Conservation (phyloP, 2,329 filamentous ascomycete genomes). For the Cladosporium sp. region DNA sequence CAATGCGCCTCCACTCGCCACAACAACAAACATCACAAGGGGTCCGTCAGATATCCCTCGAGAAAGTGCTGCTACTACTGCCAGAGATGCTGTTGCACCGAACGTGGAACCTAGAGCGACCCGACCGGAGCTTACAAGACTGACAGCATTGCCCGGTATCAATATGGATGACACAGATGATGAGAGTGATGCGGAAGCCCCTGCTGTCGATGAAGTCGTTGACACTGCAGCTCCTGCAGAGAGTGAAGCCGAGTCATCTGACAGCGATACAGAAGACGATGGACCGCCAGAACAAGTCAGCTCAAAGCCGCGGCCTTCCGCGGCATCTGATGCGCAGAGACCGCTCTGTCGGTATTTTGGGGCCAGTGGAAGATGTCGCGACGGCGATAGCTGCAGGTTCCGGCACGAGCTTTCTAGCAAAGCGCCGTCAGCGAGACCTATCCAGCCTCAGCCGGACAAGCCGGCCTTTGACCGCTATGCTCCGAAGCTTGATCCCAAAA, state of each 20-base stretch:
- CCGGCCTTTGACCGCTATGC: conserved; percentile 16
- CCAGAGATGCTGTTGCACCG: not conserved
- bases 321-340: not conserved
- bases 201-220: not conserved
- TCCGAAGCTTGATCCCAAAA: conserved; percentile 17
- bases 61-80: no score
- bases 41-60: not conserved
- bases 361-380: conserved; percentile 29
- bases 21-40: no score
- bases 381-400: conserved; percentile 31
- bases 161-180: conserved; percentile 9
- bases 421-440: conserved; percentile 8
- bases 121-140: not conserved
- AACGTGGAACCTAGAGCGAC: not conserved
- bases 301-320: conserved; percentile 28
- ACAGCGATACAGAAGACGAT: conserved; percentile 30
- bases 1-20: not conserved
- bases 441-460: conserved; percentile 4
- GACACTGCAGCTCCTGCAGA: conserved; percentile 23
- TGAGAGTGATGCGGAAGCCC: not conserved
- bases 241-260: conserved; percentile 28
- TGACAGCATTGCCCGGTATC: not conserved
- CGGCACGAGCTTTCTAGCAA: conserved; percentile 26
- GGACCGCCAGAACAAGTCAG: conserved; percentile 36
- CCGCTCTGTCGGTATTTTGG: conserved; percentile 29